Percentiles rank a stretch among this genome's conserved stretches.
Conservation (phyloP, 306 rosid genomes). For the cucumber (Cucumis sativus) region Cucumber_9930_V3 NC_026656.2:18733001-18733500, state of each 20-base stretch:
- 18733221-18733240: background rate
- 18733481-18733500: background rate
- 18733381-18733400: conserved; percentile 14
- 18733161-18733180: conserved; percentile 14
- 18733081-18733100: conserved; percentile 6
- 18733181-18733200: background rate
- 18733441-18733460: background rate
- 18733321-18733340: background rate
- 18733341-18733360: background rate
- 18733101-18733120: conserved; percentile 1
- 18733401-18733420: conserved; percentile 14
- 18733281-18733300: background rate
- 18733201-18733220: background rate
- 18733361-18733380: background rate
- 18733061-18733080: conserved; percentile 7
- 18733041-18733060: conserved; percentile 26
- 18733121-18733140: conserved; percentile 7
- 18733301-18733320: background rate
- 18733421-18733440: background rate
- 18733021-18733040: conserved; percentile 26
- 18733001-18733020: conserved; percentile 22
- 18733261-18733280: background rate
- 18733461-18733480: background rate
- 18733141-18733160: conserved; percentile 9
- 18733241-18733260: background rate